A percentile compares a stretch with the other conserved stretches of the same genome.
Evolutionary conservation across 2,329 filamentous ascomycete species (phyloP).

Genomic region (Tolypocladium endophyticum): DNA sequence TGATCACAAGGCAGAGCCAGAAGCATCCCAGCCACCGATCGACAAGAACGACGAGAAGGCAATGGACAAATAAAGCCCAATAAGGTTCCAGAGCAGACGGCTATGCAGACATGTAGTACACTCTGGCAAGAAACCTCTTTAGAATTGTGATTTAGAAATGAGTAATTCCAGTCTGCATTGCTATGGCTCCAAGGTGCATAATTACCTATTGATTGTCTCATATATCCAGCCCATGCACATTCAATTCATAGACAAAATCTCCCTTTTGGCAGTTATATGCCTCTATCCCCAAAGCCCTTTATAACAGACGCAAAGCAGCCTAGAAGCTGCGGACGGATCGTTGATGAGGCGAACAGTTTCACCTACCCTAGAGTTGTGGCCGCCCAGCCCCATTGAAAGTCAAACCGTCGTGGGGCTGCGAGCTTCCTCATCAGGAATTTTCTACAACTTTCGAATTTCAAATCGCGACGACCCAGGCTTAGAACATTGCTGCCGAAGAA

Average conservation of each 20-base stretch:
- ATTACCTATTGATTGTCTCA: too few species aligned
- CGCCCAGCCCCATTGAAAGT: not conserved
- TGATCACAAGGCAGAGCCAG: constrained; percentile 5
- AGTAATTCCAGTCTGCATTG: too few species aligned
- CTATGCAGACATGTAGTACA: not conserved
- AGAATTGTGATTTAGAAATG: not conserved
- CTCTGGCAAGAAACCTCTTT: too few species aligned
- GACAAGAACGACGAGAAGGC: not conserved
- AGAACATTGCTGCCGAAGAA: not conserved
- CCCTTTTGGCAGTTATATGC: too few species aligned
- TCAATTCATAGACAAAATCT: too few species aligned
- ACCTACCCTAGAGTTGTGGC: not conserved
- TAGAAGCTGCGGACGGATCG: not conserved
- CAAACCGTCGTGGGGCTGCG: not conserved
- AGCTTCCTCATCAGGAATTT: not conserved
- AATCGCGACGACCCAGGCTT: not conserved
- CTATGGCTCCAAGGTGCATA: too few species aligned
- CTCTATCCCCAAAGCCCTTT: not conserved
- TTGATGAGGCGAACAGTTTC: not conserved
- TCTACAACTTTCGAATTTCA: not conserved
- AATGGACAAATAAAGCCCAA: not conserved
- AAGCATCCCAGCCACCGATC: not conserved
- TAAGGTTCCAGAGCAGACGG: not conserved
- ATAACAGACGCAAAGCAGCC: not conserved
- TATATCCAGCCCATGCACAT: too few species aligned